These are phyloP conservation scores for Mycena olivaceomarginata DNA, from an alignment of 768 basidiomycete species.

Conservation along the genomic window DNA sequence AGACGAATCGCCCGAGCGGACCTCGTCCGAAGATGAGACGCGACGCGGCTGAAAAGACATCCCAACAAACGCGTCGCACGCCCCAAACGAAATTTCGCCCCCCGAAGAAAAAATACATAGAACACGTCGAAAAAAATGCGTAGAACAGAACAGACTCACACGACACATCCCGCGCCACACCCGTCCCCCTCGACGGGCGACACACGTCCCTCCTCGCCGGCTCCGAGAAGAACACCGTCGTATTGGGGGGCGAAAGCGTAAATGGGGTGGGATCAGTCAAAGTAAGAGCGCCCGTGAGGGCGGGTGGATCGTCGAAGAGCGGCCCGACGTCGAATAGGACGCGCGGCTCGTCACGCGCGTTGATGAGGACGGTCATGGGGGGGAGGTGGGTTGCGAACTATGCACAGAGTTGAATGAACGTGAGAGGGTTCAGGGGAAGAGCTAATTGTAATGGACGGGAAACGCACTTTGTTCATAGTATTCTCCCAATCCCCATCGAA, in stretches of 20 bases:
- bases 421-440: neutral
- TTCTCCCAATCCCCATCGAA: slow-evolving; percentile 42
- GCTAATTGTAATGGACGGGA: too few relatives aligned
- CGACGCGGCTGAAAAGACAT: too few relatives aligned
- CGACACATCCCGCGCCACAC: slow-evolving; percentile 15
- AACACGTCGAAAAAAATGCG: too few relatives aligned
- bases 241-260: slow-evolving; percentile 26
- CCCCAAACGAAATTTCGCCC: too few relatives aligned
- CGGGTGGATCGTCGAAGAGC: neutral
- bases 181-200: slow-evolving; percentile 15
- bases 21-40: too few relatives aligned
- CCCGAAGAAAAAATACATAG: too few relatives aligned
- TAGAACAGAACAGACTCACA: slow-evolving; percentile 20
- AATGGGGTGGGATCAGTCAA: slow-evolving; percentile 31
- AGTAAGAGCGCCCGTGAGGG: neutral
- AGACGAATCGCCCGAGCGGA: too few relatives aligned
- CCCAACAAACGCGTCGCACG: too few relatives aligned
- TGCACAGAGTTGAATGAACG: neutral
- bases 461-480: slow-evolving; percentile 32
- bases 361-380: slow-evolving; percentile 37
- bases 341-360: slow-evolving; percentile 46
- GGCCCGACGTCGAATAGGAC: slow-evolving; percentile 37
- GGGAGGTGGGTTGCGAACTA: slow-evolving; percentile 41
- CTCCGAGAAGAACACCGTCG: slow-evolving; percentile 31
- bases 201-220: slow-evolving; percentile 2